Evolutionary conservation across 2,329 filamentous ascomycete genomes (phyloP).

Genomic region (Magnaporthiopsis poae): DNA sequence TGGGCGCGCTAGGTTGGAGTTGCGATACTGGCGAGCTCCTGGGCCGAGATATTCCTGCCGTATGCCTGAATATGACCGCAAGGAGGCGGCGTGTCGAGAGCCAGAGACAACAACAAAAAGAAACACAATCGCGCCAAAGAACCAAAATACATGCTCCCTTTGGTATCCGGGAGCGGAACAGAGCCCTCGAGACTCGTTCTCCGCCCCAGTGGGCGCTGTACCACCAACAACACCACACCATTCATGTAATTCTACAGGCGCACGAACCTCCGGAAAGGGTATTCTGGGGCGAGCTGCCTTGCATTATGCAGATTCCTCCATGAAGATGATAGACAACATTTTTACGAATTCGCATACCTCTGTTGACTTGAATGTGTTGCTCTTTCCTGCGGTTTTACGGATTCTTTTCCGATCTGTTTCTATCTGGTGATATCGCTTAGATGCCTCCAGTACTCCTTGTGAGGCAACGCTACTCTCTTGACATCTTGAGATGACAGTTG

Average conservation of each 20-base stretch:
- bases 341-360: neutral
- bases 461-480: no score
- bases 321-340: neutral
- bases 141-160: neutral
- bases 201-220: neutral
- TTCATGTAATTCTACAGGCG: neutral
- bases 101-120: neutral
- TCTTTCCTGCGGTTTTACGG: neutral
- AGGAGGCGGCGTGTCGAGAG: neutral
- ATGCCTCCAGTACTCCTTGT: neutral
- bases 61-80: neutral
- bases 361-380: neutral
- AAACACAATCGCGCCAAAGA: neutral
- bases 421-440: neutral
- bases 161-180: neutral
- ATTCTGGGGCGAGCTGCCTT: neutral
- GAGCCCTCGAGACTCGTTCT: neutral
- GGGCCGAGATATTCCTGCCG: slow-evolving; percentile 48
- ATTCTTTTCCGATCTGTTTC: neutral
- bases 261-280: neutral
- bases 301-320: neutral
- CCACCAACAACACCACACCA: neutral
- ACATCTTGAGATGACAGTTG: no score
- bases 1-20: slow-evolving; percentile 37
- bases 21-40: slow-evolving; percentile 49